Conservation (phyloP, 805 yeast genomes). For the Metschnikowia reukaufii region DNA sequence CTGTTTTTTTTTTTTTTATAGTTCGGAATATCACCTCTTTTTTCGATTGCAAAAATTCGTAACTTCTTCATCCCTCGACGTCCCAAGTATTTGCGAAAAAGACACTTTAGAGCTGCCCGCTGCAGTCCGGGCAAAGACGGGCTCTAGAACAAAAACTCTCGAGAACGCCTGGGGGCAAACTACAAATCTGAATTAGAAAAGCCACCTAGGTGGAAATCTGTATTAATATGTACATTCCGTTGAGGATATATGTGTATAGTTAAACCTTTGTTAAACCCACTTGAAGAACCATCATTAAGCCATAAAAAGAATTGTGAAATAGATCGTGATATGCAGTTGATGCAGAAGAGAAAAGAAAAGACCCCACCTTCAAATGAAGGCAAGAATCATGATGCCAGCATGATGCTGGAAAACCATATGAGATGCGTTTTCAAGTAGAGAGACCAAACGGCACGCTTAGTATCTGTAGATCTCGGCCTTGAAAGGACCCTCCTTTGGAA, state of each 20-base stretch:
- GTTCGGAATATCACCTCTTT: too few species aligned
- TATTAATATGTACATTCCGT: slow-evolving; percentile 32
- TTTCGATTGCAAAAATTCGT: too few species aligned
- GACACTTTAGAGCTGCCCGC: too few species aligned
- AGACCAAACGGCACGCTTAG: slow-evolving; percentile 40
- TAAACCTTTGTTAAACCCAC: slow-evolving; percentile 26
- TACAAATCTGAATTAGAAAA: too few species aligned
- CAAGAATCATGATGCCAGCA: background rate
- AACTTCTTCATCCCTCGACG: too few species aligned
- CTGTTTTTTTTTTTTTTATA: too few species aligned
- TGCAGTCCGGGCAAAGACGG: too few species aligned
- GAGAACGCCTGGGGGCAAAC: too few species aligned
- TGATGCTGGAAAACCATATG: background rate
- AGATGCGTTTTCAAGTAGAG: slow-evolving; percentile 17
- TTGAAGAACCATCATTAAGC: slow-evolving; percentile 24
- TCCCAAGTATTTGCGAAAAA: too few species aligned
- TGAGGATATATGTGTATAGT: slow-evolving; percentile 38
- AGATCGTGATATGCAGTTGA: slow-evolving; percentile 47
- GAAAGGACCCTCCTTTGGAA: slow-evolving; percentile 93
- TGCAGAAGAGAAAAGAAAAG: slow-evolving; percentile 34
- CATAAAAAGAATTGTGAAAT: slow-evolving; percentile 16
- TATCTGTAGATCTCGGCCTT: slow-evolving; percentile 98
- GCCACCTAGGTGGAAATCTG: slow-evolving; percentile 7
- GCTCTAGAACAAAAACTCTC: too few species aligned
- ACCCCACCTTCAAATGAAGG: slow-evolving; percentile 7